Evolutionary conservation across 805 yeast species (phyloP).

Genomic region (Pichia cephalocereana): DNA sequence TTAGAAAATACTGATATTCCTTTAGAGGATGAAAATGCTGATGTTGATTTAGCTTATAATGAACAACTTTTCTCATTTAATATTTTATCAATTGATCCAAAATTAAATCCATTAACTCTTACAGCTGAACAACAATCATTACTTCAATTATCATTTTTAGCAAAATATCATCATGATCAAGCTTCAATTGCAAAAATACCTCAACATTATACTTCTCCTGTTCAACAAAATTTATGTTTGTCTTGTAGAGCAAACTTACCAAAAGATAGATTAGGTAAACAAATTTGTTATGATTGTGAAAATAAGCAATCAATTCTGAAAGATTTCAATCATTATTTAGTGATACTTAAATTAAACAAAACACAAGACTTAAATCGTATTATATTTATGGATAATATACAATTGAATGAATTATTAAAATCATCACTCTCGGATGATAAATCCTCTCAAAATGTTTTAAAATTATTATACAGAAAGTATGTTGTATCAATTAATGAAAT

Average conservation of each 20-base stretch:
- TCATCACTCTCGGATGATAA: constrained; percentile 15
- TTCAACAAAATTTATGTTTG: constrained; percentile 10
- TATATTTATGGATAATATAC: constrained; percentile 15
- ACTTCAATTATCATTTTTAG: constrained; percentile 13
- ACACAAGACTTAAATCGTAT: constrained; percentile 19
- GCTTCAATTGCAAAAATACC: constrained; percentile 3
- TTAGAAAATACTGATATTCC: constrained; percentile 11
- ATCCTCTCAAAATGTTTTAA: constrained; percentile 16
- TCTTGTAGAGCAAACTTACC: constrained; percentile 9
- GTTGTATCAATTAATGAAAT: constrained; percentile 22
- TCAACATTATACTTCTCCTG: constrained; percentile 10
- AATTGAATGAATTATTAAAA: constrained; percentile 15
- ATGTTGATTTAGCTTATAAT: constrained; percentile 11
- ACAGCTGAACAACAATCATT: constrained; percentile 16
- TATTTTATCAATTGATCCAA: constrained; percentile 17
- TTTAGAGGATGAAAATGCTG: constrained; percentile 9
- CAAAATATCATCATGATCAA: constrained; percentile 17
- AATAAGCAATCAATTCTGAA: constrained; percentile 17
- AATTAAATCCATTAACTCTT: constrained; percentile 14
- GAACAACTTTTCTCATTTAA: constrained; percentile 15
- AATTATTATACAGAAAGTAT: constrained; percentile 21
- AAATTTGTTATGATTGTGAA: constrained; percentile 20
- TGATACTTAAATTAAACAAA: constrained; percentile 18
- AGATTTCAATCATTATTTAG: constrained; percentile 18
- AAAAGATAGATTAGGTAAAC: constrained; percentile 8